Conservation (phyloP, 306 rosid genomes). For the Dryas alaskensis region DNA sequence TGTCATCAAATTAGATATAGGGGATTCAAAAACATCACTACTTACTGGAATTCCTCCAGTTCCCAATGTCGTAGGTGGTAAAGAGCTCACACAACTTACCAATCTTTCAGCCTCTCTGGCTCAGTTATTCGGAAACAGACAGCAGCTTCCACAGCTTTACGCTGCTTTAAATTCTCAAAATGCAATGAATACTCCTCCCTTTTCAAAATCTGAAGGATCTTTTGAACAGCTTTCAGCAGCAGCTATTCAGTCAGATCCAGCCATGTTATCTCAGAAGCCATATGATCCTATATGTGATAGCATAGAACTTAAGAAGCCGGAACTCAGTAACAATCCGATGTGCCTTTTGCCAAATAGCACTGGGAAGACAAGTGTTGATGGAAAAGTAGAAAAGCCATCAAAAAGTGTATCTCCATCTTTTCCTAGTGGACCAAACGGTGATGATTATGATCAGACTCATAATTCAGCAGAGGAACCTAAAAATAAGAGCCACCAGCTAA, state of each 20-base stretch:
- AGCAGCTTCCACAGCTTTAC: slow-evolving; percentile 73
- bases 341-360: slow-evolving; percentile 30
- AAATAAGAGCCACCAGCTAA: slow-evolving; percentile 34
- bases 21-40: slow-evolving; percentile 46
- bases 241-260: slow-evolving; percentile 43
- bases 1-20: slow-evolving; percentile 37
- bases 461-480: slow-evolving; percentile 35
- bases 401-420: slow-evolving; percentile 33
- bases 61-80: slow-evolving; percentile 48
- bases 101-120: slow-evolving; percentile 82
- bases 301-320: slow-evolving; percentile 45
- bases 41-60: slow-evolving; percentile 47
- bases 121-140: slow-evolving; percentile 70
- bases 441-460: slow-evolving; percentile 34
- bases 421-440: slow-evolving; percentile 32
- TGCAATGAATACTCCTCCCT: slow-evolving; percentile 38
- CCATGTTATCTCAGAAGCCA: slow-evolving; percentile 40
- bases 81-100: slow-evolving; percentile 57
- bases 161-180: slow-evolving; percentile 62
- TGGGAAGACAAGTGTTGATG: slow-evolving; percentile 27
- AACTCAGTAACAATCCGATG: slow-evolving; percentile 35
- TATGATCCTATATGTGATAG: slow-evolving; percentile 55
- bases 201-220: slow-evolving; percentile 46
- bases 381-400: slow-evolving; percentile 28
- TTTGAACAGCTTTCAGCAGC: slow-evolving; percentile 42